phyloP scores from a whole-genome alignment of 2,329 filamentous ascomycete genomes.

The Diaporthe capsici region DNA sequence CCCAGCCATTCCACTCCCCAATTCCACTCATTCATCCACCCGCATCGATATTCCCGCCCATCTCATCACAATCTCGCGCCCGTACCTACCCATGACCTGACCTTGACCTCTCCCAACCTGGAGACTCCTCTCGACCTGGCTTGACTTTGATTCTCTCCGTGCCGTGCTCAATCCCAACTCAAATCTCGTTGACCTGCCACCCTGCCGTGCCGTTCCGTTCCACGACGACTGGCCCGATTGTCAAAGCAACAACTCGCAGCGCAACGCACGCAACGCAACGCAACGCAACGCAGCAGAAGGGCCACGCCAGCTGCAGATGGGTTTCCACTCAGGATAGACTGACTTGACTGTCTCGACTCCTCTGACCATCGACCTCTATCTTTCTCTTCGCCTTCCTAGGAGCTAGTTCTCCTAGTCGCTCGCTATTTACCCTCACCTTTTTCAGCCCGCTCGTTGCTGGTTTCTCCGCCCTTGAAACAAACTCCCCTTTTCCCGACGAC shows the following conservation, averaged over 20 bases:
- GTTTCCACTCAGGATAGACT: slow-evolving; percentile 26
- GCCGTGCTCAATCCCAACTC: slow-evolving; percentile 15
- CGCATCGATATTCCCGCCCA: slow-evolving; percentile 27
- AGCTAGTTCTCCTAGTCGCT: slow-evolving; percentile 40
- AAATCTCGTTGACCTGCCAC: slow-evolving; percentile 26
- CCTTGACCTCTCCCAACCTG: slow-evolving; percentile 26
- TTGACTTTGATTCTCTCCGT: neutral
- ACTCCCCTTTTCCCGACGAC: slow-evolving; percentile 19
- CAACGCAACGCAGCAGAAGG: slow-evolving; percentile 17
- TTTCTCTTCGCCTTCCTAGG: slow-evolving; percentile 5
- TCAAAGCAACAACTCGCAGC: slow-evolving; percentile 14
- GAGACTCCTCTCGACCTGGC: neutral
- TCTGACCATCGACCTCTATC: slow-evolving; percentile 10
- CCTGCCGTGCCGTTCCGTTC: slow-evolving; percentile 18
- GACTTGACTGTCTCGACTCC: slow-evolving; percentile 24
- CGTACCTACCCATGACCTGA: slow-evolving; percentile 27
- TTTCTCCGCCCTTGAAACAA: slow-evolving; percentile 32
- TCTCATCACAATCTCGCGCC: slow-evolving; percentile 33
- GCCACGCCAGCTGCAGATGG: slow-evolving; percentile 24
- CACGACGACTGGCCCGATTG: neutral
- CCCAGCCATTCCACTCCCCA: slow-evolving; percentile 15
- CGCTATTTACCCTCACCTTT: slow-evolving; percentile 32
- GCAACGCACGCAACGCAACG: slow-evolving; percentile 1
- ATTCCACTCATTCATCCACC: slow-evolving; percentile 25
- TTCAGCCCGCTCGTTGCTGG: slow-evolving; percentile 4